phyloP scores from a whole-genome alignment of 2,329 filamentous ascomycete species.

The Pyrenochaeta sp. region DNA sequence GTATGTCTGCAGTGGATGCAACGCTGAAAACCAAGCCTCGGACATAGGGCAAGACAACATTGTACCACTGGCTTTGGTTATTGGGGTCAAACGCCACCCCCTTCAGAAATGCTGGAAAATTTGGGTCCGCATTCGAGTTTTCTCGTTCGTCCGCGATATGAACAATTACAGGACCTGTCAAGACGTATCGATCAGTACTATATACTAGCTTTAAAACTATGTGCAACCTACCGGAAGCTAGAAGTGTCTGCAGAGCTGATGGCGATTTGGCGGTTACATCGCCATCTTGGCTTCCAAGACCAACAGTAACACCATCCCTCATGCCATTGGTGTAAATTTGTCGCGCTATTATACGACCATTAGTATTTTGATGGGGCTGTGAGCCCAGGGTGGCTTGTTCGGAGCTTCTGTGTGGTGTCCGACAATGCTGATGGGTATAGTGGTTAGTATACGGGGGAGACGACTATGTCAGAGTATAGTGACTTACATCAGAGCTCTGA shows the following conservation, averaged over 20 bases:
- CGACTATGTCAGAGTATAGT: too few relatives aligned
- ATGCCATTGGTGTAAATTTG: too few relatives aligned
- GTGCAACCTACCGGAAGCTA: not conserved
- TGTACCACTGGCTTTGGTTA: constrained; percentile 11
- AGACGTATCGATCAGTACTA: not conserved
- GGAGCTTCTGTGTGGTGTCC: too few relatives aligned
- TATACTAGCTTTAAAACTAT: not conserved
- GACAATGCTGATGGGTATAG: too few relatives aligned
- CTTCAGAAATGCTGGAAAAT: constrained; percentile 21
- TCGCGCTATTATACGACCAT: too few relatives aligned
- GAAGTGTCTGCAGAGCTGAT: not conserved
- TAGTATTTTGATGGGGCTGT: too few relatives aligned
- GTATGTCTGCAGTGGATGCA: constrained; percentile 16
- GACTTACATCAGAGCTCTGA: too few relatives aligned
- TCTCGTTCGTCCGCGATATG: constrained; percentile 19
- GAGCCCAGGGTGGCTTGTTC: too few relatives aligned
- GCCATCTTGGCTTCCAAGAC: too few relatives aligned
- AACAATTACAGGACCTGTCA: constrained; percentile 12
- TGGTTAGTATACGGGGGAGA: too few relatives aligned
- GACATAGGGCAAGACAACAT: constrained; percentile 20
- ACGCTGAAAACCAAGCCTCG: constrained; percentile 18
- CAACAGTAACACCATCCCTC: too few relatives aligned
- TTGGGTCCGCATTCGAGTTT: not conserved
- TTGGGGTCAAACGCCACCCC: not conserved
- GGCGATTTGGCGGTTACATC: not conserved